Evolutionary conservation across 2,329 filamentous ascomycete genomes (phyloP), one percentile per base, ranked within the genome.

Genomic region (Furcasterigmium sp.): DNA sequence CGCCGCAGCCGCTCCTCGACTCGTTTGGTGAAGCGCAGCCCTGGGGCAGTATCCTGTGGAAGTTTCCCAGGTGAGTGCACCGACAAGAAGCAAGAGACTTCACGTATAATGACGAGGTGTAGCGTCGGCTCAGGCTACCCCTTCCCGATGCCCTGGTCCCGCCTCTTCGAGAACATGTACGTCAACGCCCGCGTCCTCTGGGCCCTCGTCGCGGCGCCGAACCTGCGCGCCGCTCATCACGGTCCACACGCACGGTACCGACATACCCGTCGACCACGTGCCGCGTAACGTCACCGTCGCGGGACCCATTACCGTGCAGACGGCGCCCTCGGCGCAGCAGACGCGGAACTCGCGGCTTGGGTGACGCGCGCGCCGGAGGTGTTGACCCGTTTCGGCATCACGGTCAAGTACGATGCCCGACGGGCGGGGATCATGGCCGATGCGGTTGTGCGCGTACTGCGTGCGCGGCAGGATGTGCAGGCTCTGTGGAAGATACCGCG

Each of bases 1-100:
- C 65, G 26, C 71, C 71, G 5, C 74, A 72, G 30, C 60, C 67
- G 34, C 41, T 68, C 55, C 49, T 68, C 46, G 61, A 73, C 53
- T 56, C 62, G 50, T 51, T 69, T 44, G 28, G 51, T 13, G 56
- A 58, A 20, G 47, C 62, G 23, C 72, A 76, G 45, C 64, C 67
- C 3, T 52, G 61, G 42, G 53, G 53, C 3, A 59, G 53, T 5
- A 53, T 62, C 15, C 46, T 70, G 19, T 68, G 63, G 57, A 66
- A 59, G 46, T 67, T 64, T 39, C 67, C 67, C 0, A 55, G 57
- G 66, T 68, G 49, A 53, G 65, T 57, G 19, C 15, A n/a, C 3
- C 21, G 18, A 9, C 20, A n/a, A 34, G 4, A 11, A 7, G 15
- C 0, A 2, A 36, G 8, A 6, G 5, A 35, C 5, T 21, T 26